Evolutionary conservation across 768 basidiomycete species (phyloP).

Genomic region (Hericium erinaceus): DNA sequence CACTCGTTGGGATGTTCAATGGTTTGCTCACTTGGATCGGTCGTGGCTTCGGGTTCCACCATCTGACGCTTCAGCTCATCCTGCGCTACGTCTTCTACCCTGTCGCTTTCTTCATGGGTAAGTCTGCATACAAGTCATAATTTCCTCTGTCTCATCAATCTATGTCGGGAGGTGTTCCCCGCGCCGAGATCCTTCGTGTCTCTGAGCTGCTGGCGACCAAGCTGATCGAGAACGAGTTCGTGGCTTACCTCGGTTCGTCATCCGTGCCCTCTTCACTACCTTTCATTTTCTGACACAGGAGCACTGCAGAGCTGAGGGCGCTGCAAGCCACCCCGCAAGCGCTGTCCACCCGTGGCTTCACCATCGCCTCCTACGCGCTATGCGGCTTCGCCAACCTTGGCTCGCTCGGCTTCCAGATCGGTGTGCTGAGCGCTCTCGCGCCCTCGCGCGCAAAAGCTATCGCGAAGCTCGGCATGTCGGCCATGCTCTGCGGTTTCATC

Average conservation of each 20-base stretch:
- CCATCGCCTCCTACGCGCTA: conserved; percentile 78
- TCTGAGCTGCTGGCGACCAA: conserved; percentile 82
- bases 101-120: conserved; percentile 58
- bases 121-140: no score
- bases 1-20: conserved; percentile 75
- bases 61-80: conserved; percentile 76
- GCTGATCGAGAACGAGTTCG: conserved; percentile 81
- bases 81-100: conserved; percentile 87
- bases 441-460: conserved; percentile 64
- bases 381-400: conserved; percentile 89
- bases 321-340: conserved; percentile 37
- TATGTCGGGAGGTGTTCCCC: conserved; percentile 47
- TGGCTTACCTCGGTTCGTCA: conserved; percentile 46
- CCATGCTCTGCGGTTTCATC: conserved; percentile 64
- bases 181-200: conserved; percentile 68
- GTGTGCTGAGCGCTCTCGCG: conserved; percentile 62
- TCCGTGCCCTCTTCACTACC: neutral
- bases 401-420: conserved; percentile 80
- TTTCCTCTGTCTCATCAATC: no score
- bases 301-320: conserved; percentile 34
- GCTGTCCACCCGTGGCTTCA: conserved; percentile 64
- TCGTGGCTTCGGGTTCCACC: conserved; percentile 72
- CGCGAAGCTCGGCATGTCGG: conserved; percentile 58
- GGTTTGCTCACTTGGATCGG: conserved; percentile 87
- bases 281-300: conserved; percentile 14